phyloP scores from a whole-genome alignment of 1,139 yeast species.

The Candida sanyaensis region DNA sequence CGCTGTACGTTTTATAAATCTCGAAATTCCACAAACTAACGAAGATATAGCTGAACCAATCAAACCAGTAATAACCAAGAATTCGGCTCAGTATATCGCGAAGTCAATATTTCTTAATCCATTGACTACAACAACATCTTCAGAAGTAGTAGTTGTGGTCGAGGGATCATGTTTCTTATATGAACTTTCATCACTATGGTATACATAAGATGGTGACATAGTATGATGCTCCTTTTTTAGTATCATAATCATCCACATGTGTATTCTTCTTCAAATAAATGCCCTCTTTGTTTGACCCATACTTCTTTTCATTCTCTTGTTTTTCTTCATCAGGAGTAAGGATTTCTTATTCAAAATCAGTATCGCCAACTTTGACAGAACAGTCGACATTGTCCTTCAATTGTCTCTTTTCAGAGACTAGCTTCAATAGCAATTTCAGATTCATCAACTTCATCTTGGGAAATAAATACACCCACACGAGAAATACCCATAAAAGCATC shows the following conservation, averaged over 20 bases:
- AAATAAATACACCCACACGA: slow-evolving; percentile 58
- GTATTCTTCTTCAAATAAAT: slow-evolving; percentile 2
- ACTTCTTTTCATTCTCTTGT: slow-evolving; percentile 9
- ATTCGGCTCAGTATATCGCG: slow-evolving; percentile 47
- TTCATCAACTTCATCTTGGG: slow-evolving; percentile 25
- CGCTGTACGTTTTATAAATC: slow-evolving; percentile 48
- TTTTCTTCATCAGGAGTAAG: slow-evolving; percentile 28
- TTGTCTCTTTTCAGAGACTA: slow-evolving; percentile 22
- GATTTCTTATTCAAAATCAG: slow-evolving; percentile 69
- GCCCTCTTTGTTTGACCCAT: slow-evolving; percentile 11
- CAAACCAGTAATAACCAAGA: slow-evolving; percentile 68
- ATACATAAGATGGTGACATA: slow-evolving; percentile 1
- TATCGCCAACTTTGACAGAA: slow-evolving; percentile 53
- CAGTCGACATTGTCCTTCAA: slow-evolving; percentile 23
- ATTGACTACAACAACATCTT: slow-evolving; percentile 9
- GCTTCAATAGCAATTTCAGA: slow-evolving; percentile 20
- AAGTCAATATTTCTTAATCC: slow-evolving; percentile 22
- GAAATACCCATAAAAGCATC: slow-evolving; percentile 69
- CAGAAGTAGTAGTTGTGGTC: slow-evolving; percentile 4
- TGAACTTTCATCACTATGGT: slow-evolving; percentile 7
- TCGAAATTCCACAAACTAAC: slow-evolving; percentile 54
- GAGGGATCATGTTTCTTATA: slow-evolving; percentile 9
- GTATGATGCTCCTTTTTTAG: slow-evolving; percentile 3
- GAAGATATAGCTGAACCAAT: slow-evolving; percentile 78
- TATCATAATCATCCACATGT: not conserved